Percentiles rank a stretch among this genome's conserved stretches.
Conservation (phyloP, 2,329 filamentous ascomycete genomes). For the Botryotinia calthae region DNA sequence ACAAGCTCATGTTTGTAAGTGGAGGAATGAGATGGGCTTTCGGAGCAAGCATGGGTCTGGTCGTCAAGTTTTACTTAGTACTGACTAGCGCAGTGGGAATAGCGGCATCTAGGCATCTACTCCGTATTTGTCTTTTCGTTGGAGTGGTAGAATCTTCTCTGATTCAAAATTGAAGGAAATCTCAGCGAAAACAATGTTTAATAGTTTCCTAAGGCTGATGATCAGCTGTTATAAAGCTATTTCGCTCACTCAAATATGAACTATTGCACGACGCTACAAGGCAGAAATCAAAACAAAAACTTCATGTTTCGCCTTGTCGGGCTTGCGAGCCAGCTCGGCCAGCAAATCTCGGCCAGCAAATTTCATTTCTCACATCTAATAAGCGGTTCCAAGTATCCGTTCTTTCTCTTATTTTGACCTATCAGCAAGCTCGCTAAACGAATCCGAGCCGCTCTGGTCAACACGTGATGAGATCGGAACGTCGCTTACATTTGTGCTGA, state of each 20-base stretch:
- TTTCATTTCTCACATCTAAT: not conserved
- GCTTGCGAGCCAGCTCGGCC: not conserved
- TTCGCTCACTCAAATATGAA: not conserved
- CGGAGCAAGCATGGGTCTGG: not conserved
- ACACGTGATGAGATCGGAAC: not conserved
- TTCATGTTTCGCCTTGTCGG: not conserved
- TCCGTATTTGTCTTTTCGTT: not conserved
- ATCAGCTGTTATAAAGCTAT: not conserved
- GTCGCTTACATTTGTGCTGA: not conserved
- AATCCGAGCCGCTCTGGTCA: not conserved
- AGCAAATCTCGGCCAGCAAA: conserved; percentile 4
- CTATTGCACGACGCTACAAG: not conserved
- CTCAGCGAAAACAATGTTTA: no score
- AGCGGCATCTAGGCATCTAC: not conserved
- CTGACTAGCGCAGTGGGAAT: not conserved
- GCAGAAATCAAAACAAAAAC: not conserved
- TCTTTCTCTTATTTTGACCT: not conserved
- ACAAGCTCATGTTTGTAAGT: not conserved
- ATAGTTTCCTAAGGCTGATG: not conserved
- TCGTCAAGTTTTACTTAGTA: not conserved
- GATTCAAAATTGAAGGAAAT: not conserved
- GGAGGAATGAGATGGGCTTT: conserved; percentile 1
- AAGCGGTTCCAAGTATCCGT: not conserved
- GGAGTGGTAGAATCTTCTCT: not conserved
- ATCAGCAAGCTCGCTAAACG: not conserved